Evolutionary conservation across 2,329 filamentous ascomycete species (phyloP), one percentile per base, ranked within the genome.

Genomic region (Ophiostoma sp.): DNA sequence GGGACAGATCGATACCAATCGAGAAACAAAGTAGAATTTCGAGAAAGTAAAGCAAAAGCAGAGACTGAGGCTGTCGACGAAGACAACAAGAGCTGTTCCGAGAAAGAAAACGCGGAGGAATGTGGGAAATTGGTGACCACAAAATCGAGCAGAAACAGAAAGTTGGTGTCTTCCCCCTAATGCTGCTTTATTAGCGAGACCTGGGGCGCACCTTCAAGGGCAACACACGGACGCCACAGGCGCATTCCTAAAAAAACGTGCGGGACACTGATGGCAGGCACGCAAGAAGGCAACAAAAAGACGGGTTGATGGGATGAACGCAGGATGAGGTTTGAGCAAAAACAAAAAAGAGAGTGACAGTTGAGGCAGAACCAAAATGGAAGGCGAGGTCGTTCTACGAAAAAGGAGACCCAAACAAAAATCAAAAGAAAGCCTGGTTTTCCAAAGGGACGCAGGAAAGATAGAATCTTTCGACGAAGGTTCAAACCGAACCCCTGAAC

Each of bases 211-310:
- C 63, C 63, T 74, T 31, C 72, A 69, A 52, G 55, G 61, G 42
- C 71, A 74, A 68, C 71, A 68, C 68, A 74, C 71, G 36, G 68
- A 69, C 64, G 57, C 52, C 71, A 52, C 71, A 17, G 59, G 59
- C 48, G 48, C 73, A 70, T 68, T 68, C 66, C 66, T 28, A 45
- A 9, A 33, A 22, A 64, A 71, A 55, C 39, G 69, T 42, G 72
- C 61, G n/a, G 39, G 48, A 57, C 69, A 28, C 55, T 28, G 61
- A 69, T 31, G 39, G 42, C 45, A 59, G 59, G 52, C 42, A 52
- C 48, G 48, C 55, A 68, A 73, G 25, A 45, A 31, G 52, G 19
- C 2, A 19, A 39, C 42, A 22, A 45, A 11, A 22, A 22, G 25
- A 55, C 33, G 45, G 64, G 70, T 45, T 31, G 70, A 33, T 39